Evolutionary conservation across 768 basidiomycete genomes (phyloP), one percentile per base, ranked within the genome.

Genomic region (Mycena latifolia): DNA sequence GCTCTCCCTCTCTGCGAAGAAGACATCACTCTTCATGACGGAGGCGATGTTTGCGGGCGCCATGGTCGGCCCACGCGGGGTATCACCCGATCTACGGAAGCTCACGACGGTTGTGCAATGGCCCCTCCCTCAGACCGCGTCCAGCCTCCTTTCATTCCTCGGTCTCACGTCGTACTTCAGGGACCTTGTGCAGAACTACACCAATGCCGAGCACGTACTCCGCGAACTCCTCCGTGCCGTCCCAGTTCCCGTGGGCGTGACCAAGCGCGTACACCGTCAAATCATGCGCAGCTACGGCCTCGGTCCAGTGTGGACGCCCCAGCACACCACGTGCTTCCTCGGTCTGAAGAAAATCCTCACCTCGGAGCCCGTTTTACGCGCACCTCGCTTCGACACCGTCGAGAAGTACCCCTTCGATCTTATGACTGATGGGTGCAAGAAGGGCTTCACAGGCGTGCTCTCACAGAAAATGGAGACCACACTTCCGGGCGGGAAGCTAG

Each of bases 1-100:
- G 1, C 64, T 83, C 11, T 83, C 79, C 0, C 63, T 84, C 0
- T 78, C 81, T n/a, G n/a, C n/a, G n/a, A n/a, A n/a, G n/a, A n/a
- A n/a, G n/a, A n/a, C n/a, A n/a, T n/a, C n/a, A n/a, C n/a, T n/a
- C n/a, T n/a, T n/a, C n/a, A n/a, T n/a, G n/a, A n/a, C n/a, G n/a
- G n/a, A n/a, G n/a, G n/a, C n/a, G n/a, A n/a, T n/a, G n/a, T n/a
- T n/a, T n/a, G n/a, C n/a, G n/a, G n/a, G n/a, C n/a, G n/a, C n/a
- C n/a, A n/a, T n/a, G n/a, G n/a, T n/a, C n/a, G n/a, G n/a, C n/a
- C n/a, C n/a, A n/a, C n/a, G n/a, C n/a, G n/a, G n/a, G n/a, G n/a
- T n/a, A n/a, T n/a, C n/a, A n/a, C n/a, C n/a, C n/a, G n/a, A n/a
- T n/a, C n/a, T n/a, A n/a, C n/a, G n/a, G n/a, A n/a, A n/a, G n/a